Base-by-base conservation (phyloP, 495 filamentous ascomycete genomes). In the Clohesyomyces aquaticus region DNA sequence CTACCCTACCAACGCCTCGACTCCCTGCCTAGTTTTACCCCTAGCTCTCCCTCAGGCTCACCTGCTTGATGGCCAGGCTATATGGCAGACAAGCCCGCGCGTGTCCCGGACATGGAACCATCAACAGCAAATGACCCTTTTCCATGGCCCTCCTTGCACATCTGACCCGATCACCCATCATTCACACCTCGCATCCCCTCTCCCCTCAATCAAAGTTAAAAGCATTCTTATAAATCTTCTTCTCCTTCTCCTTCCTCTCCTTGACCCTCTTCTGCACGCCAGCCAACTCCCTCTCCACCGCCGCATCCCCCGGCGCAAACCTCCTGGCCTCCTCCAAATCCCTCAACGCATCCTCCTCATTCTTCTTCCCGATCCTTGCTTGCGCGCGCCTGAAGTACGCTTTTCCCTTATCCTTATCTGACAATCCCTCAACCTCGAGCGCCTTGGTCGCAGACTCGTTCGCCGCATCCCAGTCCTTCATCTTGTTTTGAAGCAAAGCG, bases 191-290 rank as follows among this genome's bases (percentile, higher is more conserved):
- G n/a, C 14, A 47, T n/a, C 21, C 43, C 21, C 43, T 4, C 4
- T 4, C 43, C 43, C 19, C 42, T 62, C 18, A 81, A 14, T 52
- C 32, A 35, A 70, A 86, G 18, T 82, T 72, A 71, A 98, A 98
- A 79, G 93, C 93, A 79, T 92, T 96, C 78, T 85, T 85, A 72
- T 91, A 94, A 26, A 88, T 88, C 29, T 86, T 88, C 80, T 91
- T 93, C 79, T 98, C 91, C 81, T 90, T 95, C 72, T 88, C 87
- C 63, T 84, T 79, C 69, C 88, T 83, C 53, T 85, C 89, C 49
- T 84, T 83, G 42, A 88, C 82, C 55, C 79, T 82, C 78, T 88
- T 87, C 83, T 93, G 96, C 26, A 92, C 86, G 53, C 80, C 78
- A 32, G 80, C 79, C 35, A 95, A 81, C 76, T 96, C 91, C 70